Evolutionary conservation across 2,329 filamentous ascomycete species (phyloP), one percentile per base, ranked within the genome.

Genomic region (Albifimbria verrucaria): DNA sequence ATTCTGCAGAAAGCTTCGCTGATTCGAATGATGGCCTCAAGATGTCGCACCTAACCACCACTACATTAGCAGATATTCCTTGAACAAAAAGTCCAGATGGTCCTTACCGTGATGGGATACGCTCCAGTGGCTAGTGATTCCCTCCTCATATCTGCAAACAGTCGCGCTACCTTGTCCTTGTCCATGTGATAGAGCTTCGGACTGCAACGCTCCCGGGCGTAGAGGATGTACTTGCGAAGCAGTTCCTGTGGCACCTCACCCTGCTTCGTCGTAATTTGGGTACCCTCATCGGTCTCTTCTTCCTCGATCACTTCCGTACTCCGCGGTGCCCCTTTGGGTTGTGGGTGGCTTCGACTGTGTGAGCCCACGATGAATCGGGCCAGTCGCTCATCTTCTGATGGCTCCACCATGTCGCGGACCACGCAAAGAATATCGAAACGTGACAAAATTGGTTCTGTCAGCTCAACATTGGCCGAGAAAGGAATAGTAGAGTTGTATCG

Each of bases 381-480:
- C 5, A 99, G 81, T 21, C 93, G 86, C 73, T 97, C 94, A 62
- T 99, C 94, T 70, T 97, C 92, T 15, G 76, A 80, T 0, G 94
- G 93, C 62, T 97, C 92, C 6, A 97, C 94, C 0, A 92, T 95
- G 68, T 99, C 94, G 48, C 94, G 87, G 17, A 99, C 93, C 7
- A 99, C 94, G 66, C 91, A 96, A 7, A 99, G 82, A 59, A 99
- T 95, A 61, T 99, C 94, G 68, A 99, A 99, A 82, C 94, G 93
- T 12, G 93, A 97, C 67, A 99, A 71, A 64, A 99, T 99, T 48
- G 94, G 94, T 71, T 99, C 94, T 0, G 94, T 99, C 51, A 99
- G 80, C 67, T 99, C 90, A 39, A 99, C 94, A 59, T 99, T 99
- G 68, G 96, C 85, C 1, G 91, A 92, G 73, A 99, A 97, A 2